phyloP scores from a whole-genome alignment of 2,329 filamentous ascomycete species.

The Ophiostoma himal-ulmi region DNA sequence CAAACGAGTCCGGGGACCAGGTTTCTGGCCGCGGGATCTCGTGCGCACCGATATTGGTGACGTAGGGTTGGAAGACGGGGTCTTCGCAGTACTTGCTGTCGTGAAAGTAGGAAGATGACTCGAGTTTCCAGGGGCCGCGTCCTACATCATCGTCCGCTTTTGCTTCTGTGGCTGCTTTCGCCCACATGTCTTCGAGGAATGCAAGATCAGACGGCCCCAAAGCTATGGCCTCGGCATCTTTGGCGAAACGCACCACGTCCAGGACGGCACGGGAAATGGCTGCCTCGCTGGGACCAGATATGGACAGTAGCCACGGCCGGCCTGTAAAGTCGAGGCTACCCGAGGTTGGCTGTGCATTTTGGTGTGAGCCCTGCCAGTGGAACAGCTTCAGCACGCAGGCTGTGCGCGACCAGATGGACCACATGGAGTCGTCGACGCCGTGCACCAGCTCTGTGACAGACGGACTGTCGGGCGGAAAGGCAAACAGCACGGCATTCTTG shows the following conservation, averaged over 20 bases:
- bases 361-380: background rate
- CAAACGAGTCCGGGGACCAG: slow-evolving; percentile 41
- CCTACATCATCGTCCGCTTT: no score
- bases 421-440: slow-evolving; percentile 28
- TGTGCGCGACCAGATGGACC: slow-evolving; percentile 31
- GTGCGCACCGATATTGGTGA: slow-evolving; percentile 33
- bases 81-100: slow-evolving; percentile 14
- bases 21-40: slow-evolving; percentile 35
- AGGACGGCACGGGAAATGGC: slow-evolving; percentile 21
- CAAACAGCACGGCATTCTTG: slow-evolving; percentile 29
- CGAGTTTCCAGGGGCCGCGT: slow-evolving; percentile 18
- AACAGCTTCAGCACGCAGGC: slow-evolving; percentile 29
- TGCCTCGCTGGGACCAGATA: slow-evolving; percentile 27
- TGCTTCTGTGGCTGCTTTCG: background rate
- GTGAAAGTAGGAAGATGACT: slow-evolving; percentile 19
- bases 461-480: slow-evolving; percentile 26
- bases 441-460: slow-evolving; percentile 24
- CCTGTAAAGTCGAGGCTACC: background rate
- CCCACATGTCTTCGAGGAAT: background rate
- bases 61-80: slow-evolving; percentile 23
- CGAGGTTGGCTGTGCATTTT: background rate
- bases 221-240: slow-evolving; percentile 19
- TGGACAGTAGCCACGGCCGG: slow-evolving; percentile 27
- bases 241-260: slow-evolving; percentile 22
- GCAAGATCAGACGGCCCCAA: background rate